Evolutionary conservation across 352 stramenopile species (phyloP), one percentile per base, ranked within the genome.

Genomic region (Globisporangium megalacanthum): DNA sequence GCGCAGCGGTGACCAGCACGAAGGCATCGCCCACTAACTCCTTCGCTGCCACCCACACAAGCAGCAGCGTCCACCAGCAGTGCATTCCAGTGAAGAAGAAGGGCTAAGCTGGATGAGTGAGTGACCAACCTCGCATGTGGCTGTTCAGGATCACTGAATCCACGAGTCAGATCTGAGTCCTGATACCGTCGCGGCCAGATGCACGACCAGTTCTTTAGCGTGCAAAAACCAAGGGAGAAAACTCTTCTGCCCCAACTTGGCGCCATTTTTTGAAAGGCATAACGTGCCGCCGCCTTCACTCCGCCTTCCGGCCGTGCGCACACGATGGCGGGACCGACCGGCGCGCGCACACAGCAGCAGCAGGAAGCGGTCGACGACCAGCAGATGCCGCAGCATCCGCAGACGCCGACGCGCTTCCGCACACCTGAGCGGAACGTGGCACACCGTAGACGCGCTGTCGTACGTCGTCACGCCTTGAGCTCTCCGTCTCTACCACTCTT

Each of bases 361-460:
- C 52, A 59, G 20, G 42, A 59, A 15, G 31, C 54, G 1, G 51
- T 45, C 6, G 45, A 36, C n/a, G 36, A 39, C 35, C 2, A 52
- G 29, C 49, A 55, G 29, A 39, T 22, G 19, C 44, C 58, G 45
- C 50, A 59, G 45, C 50, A 59, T 42, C 17, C 58, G 44, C 58
- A 58, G 51, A 64, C 58, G 22, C 51, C 58, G 6, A 46, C 58
- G 22, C 58, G 51, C 22, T 59, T 64, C 35, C 58, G 51, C 22
- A 64, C 51, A n/a, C 58, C 58, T 0, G 58, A 64, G n/a, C 52
- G 58, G 35, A 64, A 64, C 25, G 36, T 64, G 51, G 51, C 51
- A 7, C 59, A 60, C 14, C 63, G 66, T 13, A 63, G 66, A 10
- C 66, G 69, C 29, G 44, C 59, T 22, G 68, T 70, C 19, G 69